Percentiles rank a stretch among this genome's conserved stretches.
phyloP scores from a whole-genome alignment of 139 green algal species.

The Zygnema circumcarinatum region DNA sequence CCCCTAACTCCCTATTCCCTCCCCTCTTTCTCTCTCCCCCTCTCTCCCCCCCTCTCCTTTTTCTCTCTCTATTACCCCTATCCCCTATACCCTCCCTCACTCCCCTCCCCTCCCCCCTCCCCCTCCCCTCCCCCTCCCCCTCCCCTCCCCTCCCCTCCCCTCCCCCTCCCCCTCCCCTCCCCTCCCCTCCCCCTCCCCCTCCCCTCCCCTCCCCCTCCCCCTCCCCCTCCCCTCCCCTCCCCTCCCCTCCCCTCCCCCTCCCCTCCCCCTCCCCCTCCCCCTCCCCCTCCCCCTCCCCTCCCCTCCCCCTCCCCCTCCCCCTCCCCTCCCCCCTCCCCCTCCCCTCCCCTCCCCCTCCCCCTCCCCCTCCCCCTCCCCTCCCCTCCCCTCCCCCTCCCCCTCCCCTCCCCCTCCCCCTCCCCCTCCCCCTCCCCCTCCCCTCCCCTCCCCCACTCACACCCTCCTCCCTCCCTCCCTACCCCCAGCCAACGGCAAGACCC shows the following conservation, averaged over 20 bases:
- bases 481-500: not conserved
- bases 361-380: not conserved
- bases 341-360: not conserved
- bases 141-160: not conserved
- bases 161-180: not conserved
- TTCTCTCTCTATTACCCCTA: not conserved
- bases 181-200: not conserved
- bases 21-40: not conserved
- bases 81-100: not conserved
- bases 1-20: not conserved
- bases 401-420: too few relatives aligned
- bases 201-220: not conserved
- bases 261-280: not conserved
- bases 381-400: not conserved
- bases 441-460: too few relatives aligned
- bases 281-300: not conserved
- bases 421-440: too few relatives aligned
- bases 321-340: not conserved
- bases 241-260: not conserved
- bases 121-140: not conserved
- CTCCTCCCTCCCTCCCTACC: not conserved
- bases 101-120: not conserved
- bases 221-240: not conserved
- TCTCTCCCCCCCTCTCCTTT: not conserved
- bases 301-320: not conserved